Evolutionary conservation across 2,329 filamentous ascomycete genomes (phyloP).

Genomic region (Lachnellula arida): DNA sequence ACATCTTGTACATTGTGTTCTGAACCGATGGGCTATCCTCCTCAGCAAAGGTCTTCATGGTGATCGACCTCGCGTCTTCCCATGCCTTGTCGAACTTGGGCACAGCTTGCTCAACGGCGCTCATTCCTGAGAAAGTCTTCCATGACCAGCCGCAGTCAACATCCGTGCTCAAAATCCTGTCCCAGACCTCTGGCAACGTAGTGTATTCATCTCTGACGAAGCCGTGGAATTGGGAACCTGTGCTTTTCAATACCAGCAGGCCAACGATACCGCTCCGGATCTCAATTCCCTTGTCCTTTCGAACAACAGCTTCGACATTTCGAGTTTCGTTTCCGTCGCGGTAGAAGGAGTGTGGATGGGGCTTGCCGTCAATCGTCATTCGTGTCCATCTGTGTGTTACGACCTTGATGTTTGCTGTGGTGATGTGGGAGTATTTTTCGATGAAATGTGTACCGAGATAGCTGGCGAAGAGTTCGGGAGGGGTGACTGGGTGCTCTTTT

Average conservation of each 20-base stretch:
- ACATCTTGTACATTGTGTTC: constrained; percentile 99
- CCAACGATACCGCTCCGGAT: constrained; percentile 76
- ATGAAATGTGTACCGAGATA: constrained; percentile 86
- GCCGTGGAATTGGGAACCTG: constrained; percentile 90
- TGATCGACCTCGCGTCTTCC: constrained; percentile 73
- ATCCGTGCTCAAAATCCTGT: constrained; percentile 91
- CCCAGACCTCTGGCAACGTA: constrained; percentile 83
- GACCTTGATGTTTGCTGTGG: constrained; percentile 75
- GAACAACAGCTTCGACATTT: constrained; percentile 69
- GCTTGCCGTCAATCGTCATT: constrained; percentile 79
- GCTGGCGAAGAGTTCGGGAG: constrained; percentile 86
- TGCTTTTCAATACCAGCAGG: constrained; percentile 90
- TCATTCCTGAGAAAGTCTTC: constrained; percentile 62
- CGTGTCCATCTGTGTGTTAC: constrained; percentile 88
- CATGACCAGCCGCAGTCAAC: constrained; percentile 86
- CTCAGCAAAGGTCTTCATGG: constrained; percentile 84
- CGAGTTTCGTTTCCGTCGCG: constrained; percentile 86
- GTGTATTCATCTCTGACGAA: constrained; percentile 94
- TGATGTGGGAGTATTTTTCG: constrained; percentile 82
- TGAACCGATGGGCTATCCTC: constrained; percentile 93
- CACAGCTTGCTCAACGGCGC: constrained; percentile 60
- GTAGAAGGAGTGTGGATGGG: constrained; percentile 92
- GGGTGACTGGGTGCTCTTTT: constrained; percentile 86
- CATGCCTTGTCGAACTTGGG: constrained; percentile 75
- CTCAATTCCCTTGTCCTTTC: constrained; percentile 63